phyloP scores from a whole-genome alignment of 768 basidiomycete genomes.

The Lyophyllum atratum region DNA sequence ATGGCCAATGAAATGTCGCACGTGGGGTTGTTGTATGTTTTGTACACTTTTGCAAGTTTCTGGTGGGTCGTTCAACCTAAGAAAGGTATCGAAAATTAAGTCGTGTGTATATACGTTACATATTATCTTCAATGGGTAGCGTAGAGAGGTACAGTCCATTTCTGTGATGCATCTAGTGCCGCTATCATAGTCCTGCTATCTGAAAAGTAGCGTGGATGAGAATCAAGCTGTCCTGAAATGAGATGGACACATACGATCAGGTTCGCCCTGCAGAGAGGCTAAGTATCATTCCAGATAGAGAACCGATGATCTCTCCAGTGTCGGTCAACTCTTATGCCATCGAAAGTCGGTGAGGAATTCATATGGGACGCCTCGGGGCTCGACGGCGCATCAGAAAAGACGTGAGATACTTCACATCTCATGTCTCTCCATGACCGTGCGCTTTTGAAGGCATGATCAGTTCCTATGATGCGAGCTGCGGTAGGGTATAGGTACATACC shows the following conservation, averaged over 20 bases:
- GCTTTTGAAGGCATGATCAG: conserved; percentile 29
- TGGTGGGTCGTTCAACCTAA: neutral
- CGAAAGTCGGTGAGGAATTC: conserved; percentile 36
- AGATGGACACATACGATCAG: neutral
- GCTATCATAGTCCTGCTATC: neutral
- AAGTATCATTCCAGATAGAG: conserved; percentile 59
- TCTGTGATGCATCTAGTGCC: neutral
- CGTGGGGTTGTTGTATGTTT: neutral
- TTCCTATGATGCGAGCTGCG: neutral
- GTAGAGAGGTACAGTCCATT: neutral
- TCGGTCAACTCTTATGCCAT: conserved; percentile 64
- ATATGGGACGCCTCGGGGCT: neutral
- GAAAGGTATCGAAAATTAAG: neutral
- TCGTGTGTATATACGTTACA: neutral
- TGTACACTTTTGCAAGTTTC: neutral
- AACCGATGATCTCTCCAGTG: conserved; percentile 69
- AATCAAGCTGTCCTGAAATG: neutral
- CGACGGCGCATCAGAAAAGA: conserved; percentile 48
- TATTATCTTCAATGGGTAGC: neutral
- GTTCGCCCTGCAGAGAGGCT: neutral
- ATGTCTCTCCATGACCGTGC: conserved; percentile 69
- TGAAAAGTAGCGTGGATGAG: neutral
- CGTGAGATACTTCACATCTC: conserved; percentile 59
- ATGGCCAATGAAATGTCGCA: neutral
- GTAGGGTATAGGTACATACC: conserved; percentile 51